A percentile compares a stretch with the other conserved stretches of the same genome.
Conservation (phyloP, 139 green algal genomes). For the Asterochloris sp. region DNA sequence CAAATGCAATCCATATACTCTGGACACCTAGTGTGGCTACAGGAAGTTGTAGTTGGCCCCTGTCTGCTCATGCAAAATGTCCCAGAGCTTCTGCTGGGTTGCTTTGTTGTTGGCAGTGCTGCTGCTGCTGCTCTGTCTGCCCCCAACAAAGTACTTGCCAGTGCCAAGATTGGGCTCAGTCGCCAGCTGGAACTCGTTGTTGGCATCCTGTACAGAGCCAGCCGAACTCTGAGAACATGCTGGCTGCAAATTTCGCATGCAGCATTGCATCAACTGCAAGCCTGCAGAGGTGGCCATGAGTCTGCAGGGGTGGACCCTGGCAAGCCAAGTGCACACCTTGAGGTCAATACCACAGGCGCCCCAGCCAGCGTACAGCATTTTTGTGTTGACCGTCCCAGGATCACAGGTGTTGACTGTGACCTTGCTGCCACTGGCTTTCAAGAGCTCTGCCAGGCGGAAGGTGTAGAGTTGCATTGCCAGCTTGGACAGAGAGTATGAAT, state of each 20-base stretch:
- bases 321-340: background rate
- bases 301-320: background rate
- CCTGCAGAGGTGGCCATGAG: background rate
- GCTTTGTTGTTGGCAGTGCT: slow-evolving; percentile 3
- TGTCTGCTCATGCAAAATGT: slow-evolving; percentile 38
- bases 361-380: slow-evolving; percentile 54
- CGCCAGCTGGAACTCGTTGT: slow-evolving; percentile 48
- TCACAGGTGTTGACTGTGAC: slow-evolving; percentile 52
- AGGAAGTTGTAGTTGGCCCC: slow-evolving; percentile 8
- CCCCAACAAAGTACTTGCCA: slow-evolving; percentile 54
- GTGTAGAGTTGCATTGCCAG: slow-evolving; percentile 54
- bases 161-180: slow-evolving; percentile 33
- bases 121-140: background rate
- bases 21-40: background rate
- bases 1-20: background rate
- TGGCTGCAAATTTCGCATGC: background rate
- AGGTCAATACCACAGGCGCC: slow-evolving; percentile 54
- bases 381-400: slow-evolving; percentile 66
- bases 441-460: slow-evolving; percentile 38
- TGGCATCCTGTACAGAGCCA: slow-evolving; percentile 30
- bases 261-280: background rate
- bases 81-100: slow-evolving; percentile 24
- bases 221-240: background rate
- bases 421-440: slow-evolving; percentile 10
- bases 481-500: slow-evolving; percentile 63